A percentile compares a stretch with the other conserved stretches of the same genome.
phyloP scores from a whole-genome alignment of 495 filamentous ascomycete species.

The Achaetomiella virescens region DNA sequence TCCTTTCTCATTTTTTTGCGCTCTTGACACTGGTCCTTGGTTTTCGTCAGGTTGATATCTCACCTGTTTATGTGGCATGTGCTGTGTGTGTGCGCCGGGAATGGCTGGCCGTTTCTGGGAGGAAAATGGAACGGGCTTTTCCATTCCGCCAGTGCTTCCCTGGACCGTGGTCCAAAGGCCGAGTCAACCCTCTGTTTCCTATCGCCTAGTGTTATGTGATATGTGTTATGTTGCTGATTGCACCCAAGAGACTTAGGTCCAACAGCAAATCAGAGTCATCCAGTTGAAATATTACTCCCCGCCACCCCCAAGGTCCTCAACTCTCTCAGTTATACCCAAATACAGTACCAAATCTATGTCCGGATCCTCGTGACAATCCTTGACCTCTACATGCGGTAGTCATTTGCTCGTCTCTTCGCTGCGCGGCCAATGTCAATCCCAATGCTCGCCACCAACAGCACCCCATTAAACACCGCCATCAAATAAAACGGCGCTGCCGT shows the following conservation, averaged over 20 bases:
- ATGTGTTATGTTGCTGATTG: too few relatives aligned
- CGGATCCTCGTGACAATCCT: too few relatives aligned
- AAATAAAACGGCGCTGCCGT: slow-evolving; percentile 82
- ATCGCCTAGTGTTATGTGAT: too few relatives aligned
- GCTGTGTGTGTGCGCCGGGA: slow-evolving; percentile 14
- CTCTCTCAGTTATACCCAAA: too few relatives aligned
- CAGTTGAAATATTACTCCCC: too few relatives aligned
- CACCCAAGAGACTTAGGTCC: too few relatives aligned
- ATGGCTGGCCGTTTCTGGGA: slow-evolving; percentile 13
- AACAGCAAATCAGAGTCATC: too few relatives aligned
- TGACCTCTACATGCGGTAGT: too few relatives aligned
- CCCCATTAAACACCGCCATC: slow-evolving; percentile 79
- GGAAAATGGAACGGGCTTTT: background rate
- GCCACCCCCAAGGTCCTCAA: too few relatives aligned
- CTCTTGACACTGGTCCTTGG: background rate
- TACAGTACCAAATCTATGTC: too few relatives aligned
- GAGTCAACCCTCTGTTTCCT: too few relatives aligned
- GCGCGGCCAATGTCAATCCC: slow-evolving; percentile 30
- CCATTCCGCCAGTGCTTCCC: slow-evolving; percentile 4
- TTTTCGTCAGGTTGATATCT: background rate
- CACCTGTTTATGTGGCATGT: background rate
- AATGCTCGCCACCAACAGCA: slow-evolving; percentile 56
- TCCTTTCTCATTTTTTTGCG: background rate
- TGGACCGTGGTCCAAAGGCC: too few relatives aligned
- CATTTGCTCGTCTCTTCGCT: background rate